A percentile compares a stretch with the other conserved stretches of the same genome.
phyloP scores from a whole-genome alignment of 352 stramenopile genomes.

The Globisporangium paddicum region DNA sequence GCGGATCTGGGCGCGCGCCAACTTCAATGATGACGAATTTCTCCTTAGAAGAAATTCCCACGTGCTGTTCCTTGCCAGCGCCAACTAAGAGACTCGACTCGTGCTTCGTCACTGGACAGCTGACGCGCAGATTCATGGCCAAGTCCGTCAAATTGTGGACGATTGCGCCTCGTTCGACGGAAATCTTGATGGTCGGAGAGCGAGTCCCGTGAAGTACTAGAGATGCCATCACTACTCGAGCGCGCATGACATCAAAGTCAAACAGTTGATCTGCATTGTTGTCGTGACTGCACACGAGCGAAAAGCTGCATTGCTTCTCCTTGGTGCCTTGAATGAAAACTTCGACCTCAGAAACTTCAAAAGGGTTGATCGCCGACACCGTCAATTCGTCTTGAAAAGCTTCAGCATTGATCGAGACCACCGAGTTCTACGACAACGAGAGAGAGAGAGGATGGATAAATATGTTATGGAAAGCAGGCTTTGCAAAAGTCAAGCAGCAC shows the following conservation, averaged over 20 bases:
- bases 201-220: neutral
- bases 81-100: neutral
- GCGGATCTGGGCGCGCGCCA: neutral
- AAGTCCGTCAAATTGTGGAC: constrained; percentile 13
- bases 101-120: constrained; percentile 4
- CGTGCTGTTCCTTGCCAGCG: constrained; percentile 5
- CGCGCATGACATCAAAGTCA: constrained; percentile 24
- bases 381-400: constrained; percentile 15
- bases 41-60: constrained; percentile 10
- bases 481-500: neutral
- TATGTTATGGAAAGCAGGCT: neutral
- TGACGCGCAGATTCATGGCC: constrained; percentile 5
- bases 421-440: neutral
- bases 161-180: constrained; percentile 15
- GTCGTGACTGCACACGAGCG: constrained; percentile 8
- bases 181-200: constrained; percentile 28
- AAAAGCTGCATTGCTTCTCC: constrained; percentile 1
- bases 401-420: constrained; percentile 14
- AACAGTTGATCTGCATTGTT: constrained; percentile 25
- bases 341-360: constrained; percentile 20
- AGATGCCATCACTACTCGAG: constrained; percentile 15
- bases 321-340: constrained; percentile 6
- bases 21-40: constrained; percentile 12
- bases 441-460: neutral
- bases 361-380: constrained; percentile 39